These are phyloP conservation scores for Rehmannia glutinosa DNA, from an alignment of 257 asterid species.

Conservation along the genomic window DNA sequence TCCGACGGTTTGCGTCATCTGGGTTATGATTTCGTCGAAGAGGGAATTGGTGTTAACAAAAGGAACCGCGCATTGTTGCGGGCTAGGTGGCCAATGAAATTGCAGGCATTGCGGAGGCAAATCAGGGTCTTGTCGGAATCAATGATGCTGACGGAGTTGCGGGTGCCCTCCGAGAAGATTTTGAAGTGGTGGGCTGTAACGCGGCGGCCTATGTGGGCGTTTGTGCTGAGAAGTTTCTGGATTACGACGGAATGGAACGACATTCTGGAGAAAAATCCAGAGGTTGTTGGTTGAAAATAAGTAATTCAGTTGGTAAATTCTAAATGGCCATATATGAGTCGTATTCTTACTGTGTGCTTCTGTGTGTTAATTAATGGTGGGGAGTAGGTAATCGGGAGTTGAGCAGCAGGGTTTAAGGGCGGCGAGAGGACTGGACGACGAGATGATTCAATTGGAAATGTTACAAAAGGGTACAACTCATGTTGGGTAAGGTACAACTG, in stretches of 20 bases:
- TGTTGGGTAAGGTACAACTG: not conserved
- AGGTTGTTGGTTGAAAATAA: not conserved
- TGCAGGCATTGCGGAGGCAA: slow-evolving; percentile 87
- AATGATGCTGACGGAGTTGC: slow-evolving; percentile 62
- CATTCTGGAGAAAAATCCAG: slow-evolving; percentile 37
- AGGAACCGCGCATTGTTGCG: slow-evolving; percentile 65
- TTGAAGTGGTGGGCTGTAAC: slow-evolving; percentile 91
- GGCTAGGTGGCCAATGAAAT: slow-evolving; percentile 74
- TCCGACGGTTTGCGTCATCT: slow-evolving; percentile 61
- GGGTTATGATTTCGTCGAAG: slow-evolving; percentile 73
- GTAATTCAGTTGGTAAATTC: slow-evolving; percentile 7
- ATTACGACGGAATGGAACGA: slow-evolving; percentile 74
- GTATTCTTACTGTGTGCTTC: not conserved
- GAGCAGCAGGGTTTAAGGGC: slow-evolving; percentile 28
- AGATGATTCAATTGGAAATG: not conserved
- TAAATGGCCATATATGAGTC: slow-evolving; percentile 4
- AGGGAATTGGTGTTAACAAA: slow-evolving; percentile 83
- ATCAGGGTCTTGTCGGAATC: slow-evolving; percentile 88
- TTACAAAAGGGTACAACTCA: not conserved
- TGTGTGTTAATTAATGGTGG: not conserved
- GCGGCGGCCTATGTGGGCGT: slow-evolving; percentile 87
- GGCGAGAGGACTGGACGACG: slow-evolving; percentile 2
- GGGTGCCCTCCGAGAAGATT: slow-evolving; percentile 71
- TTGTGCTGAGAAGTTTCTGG: slow-evolving; percentile 79
- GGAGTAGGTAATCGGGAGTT: not conserved